Percentiles rank a stretch among this genome's conserved stretches.
Conservation (phyloP, 1,284 basidiomycete species). For the Cutaneotrichosporon spelunceum region DNA sequence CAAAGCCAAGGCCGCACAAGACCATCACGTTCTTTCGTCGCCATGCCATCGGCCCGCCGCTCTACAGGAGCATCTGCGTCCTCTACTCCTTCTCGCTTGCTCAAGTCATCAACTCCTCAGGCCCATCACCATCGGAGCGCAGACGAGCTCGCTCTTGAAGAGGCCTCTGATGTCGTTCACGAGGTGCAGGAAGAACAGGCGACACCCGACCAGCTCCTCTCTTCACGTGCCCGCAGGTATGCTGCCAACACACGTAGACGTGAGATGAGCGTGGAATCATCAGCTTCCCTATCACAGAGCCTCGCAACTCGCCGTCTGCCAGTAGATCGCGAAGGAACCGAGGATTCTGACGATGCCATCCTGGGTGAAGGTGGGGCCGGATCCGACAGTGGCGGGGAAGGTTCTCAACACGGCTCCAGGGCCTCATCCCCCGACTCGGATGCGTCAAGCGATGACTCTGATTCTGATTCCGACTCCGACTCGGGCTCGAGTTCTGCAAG, state of each 20-base stretch:
- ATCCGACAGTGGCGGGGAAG: constrained; percentile 7
- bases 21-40: not conserved
- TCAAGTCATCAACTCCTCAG: constrained; percentile 14
- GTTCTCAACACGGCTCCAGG: not conserved
- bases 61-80: not conserved
- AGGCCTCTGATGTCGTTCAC: constrained; percentile 29
- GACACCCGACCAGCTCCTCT: constrained; percentile 1
- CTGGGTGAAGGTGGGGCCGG: not conserved
- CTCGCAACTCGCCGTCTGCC: not conserved
- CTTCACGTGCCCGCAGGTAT: constrained; percentile 18
- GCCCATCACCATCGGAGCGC: constrained; percentile 32
- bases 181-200: constrained; percentile 17
- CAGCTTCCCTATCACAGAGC: not conserved
- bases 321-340: not conserved
- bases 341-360: not conserved
- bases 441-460: constrained; percentile 5
- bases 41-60: constrained; percentile 18
- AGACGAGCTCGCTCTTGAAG: constrained; percentile 36
- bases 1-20: not conserved
- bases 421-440: constrained; percentile 3
- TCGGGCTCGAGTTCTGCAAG: constrained; percentile 7
- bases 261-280: not conserved
- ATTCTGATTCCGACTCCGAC: constrained; percentile 15
- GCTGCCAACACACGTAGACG: constrained; percentile 14
- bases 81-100: constrained; percentile 3